These are phyloP conservation scores for Tillandsia fasciculata DNA, from an alignment of 176 grass and related monocot genomes.

Conservation along the genomic window DNA sequence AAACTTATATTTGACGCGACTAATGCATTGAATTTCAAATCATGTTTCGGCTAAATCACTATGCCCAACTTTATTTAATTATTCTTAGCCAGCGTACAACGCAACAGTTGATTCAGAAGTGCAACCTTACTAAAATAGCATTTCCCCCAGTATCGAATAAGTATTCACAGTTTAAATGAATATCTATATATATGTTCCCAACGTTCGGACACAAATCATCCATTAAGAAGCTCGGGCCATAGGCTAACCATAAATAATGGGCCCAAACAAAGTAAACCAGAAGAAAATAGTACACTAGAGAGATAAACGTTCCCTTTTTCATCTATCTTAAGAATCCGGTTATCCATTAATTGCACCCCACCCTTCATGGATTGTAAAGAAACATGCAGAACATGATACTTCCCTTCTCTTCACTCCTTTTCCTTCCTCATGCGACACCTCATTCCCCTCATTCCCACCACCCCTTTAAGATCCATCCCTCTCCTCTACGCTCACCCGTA, in stretches of 20 bases:
- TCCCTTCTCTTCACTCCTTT: background rate
- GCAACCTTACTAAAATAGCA: no score
- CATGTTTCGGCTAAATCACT: no score
- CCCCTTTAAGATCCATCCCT: background rate
- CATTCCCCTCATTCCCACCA: background rate
- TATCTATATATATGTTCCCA: no score
- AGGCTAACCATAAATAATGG: background rate
- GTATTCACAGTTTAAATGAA: no score
- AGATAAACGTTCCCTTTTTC: background rate
- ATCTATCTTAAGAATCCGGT: background rate
- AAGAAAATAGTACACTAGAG: background rate
- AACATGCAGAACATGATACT: background rate
- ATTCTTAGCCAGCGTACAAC: no score
- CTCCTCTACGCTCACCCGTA: background rate
- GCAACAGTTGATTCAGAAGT: no score
- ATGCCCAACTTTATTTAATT: no score
- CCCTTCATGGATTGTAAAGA: background rate
- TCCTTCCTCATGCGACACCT: background rate
- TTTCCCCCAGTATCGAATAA: no score
- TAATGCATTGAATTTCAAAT: no score
- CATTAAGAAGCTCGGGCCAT: no score
- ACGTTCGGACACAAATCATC: no score
- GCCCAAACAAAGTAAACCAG: background rate
- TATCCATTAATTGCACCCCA: background rate
- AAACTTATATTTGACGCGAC: no score